These are phyloP conservation scores for Nemania bipapillata DNA, from an alignment of 2,329 filamentous ascomycete species.

Conservation along the genomic window DNA sequence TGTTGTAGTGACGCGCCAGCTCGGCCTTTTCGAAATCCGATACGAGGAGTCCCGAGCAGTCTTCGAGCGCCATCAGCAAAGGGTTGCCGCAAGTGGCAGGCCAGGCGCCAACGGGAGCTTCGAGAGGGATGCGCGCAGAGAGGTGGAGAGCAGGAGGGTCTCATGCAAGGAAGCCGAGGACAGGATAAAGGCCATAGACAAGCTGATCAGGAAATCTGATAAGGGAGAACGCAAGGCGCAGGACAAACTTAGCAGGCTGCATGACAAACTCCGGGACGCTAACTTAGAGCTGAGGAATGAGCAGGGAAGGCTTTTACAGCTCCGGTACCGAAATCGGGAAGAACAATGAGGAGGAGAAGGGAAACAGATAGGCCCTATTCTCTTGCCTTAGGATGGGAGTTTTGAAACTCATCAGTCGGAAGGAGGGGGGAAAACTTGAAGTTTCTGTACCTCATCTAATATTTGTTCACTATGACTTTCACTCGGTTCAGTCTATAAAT, in stretches of 20 bases:
- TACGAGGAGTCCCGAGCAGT: neutral
- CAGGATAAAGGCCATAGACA: neutral
- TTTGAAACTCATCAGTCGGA: neutral
- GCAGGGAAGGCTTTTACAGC: conserved; percentile 6
- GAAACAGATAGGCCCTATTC: neutral
- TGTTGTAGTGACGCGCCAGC: neutral
- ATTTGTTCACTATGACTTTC: neutral
- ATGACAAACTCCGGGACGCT: neutral
- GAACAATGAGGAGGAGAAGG: neutral
- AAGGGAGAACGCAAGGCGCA: neutral
- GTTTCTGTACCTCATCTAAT: neutral
- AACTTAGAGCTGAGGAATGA: neutral
- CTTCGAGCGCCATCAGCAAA: neutral
- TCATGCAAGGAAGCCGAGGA: neutral
- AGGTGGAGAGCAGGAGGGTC: neutral
- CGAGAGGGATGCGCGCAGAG: conserved; percentile 7
- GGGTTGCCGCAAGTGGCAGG: neutral
- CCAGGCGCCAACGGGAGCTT: conserved; percentile 3
- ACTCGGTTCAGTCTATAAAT: neutral
- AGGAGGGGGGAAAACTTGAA: neutral
- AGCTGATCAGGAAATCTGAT: neutral
- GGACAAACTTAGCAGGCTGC: conserved; percentile 1
- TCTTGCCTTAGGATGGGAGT: neutral
- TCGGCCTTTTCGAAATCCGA: neutral
- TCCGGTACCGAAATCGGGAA: neutral